Percentiles rank a stretch among this genome's conserved stretches.
phyloP scores from a whole-genome alignment of 805 yeast species.

The Priceomyces melissophilus region DNA sequence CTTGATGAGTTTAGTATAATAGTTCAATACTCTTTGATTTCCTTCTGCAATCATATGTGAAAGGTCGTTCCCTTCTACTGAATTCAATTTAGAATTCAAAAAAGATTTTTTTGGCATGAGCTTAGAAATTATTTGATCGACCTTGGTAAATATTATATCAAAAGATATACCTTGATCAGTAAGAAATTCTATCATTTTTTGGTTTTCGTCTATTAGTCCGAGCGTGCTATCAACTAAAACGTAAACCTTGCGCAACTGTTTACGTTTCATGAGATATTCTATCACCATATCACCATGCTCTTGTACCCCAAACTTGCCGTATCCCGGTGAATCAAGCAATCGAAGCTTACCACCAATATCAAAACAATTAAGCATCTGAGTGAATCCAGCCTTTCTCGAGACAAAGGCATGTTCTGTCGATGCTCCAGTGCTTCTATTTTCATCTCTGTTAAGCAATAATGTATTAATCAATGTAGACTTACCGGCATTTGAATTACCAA shows the following conservation, averaged over 20 bases:
- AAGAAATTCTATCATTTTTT: conserved; percentile 47
- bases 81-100: conserved; percentile 18
- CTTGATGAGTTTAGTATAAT: conserved; percentile 35
- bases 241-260: conserved; percentile 54
- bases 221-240: conserved; percentile 57
- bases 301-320: conserved; percentile 65
- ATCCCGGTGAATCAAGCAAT: conserved; percentile 86
- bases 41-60: conserved; percentile 13
- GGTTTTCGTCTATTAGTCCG: conserved; percentile 61
- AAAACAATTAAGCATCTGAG: conserved; percentile 67
- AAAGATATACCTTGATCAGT: conserved; percentile 58
- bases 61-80: conserved; percentile 6
- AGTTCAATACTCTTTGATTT: conserved; percentile 22
- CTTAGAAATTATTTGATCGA: conserved; percentile 49
- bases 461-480: conserved; percentile 75
- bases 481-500: conserved; percentile 86
- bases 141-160: conserved; percentile 74
- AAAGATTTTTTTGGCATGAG: conserved; percentile 18
- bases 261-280: conserved; percentile 56
- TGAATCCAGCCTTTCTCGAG: conserved; percentile 54
- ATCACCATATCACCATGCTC: conserved; percentile 69
- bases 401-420: conserved; percentile 47
- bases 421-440: conserved; percentile 21
- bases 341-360: conserved; percentile 61
- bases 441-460: conserved; percentile 41